phyloP scores from a whole-genome alignment of 225 moss, liverwort and hornwort genomes.

The Straminergon stramineum region DNA sequence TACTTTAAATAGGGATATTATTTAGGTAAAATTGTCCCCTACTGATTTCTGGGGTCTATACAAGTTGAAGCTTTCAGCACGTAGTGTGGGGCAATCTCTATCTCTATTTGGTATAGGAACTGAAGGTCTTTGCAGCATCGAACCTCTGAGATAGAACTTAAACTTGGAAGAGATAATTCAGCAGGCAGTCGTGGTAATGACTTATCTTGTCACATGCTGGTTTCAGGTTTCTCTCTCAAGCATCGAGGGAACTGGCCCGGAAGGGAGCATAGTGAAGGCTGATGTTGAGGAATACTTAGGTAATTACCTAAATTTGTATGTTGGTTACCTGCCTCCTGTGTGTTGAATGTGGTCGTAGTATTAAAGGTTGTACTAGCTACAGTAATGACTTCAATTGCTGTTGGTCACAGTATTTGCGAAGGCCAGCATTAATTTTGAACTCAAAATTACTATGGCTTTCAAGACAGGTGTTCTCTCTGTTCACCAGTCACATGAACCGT shows the following conservation, averaged over 20 bases:
- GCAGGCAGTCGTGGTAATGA: not conserved
- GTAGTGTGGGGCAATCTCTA: not conserved
- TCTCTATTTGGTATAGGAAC: not conserved
- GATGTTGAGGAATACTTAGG: slow-evolving; percentile 65
- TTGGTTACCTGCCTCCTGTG: not conserved
- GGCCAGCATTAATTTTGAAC: not conserved
- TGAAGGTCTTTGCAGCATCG: not conserved
- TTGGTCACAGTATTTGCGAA: not conserved
- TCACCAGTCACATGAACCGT: not conserved
- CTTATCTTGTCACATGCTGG: not conserved
- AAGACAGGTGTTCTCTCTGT: not conserved
- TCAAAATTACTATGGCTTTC: not conserved
- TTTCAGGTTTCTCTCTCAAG: slow-evolving; percentile 53
- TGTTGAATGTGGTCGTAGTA: not conserved
- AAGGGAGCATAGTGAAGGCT: slow-evolving; percentile 70
- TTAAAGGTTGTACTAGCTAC: not conserved
- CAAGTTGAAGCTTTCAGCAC: not conserved
- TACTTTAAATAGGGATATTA: not conserved
- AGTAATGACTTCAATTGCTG: not conserved
- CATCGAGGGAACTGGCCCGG: slow-evolving; percentile 61
- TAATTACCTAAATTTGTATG: not conserved
- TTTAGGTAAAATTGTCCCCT: not conserved
- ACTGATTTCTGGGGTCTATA: not conserved
- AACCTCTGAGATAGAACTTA: not conserved
- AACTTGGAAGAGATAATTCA: not conserved